These are phyloP conservation scores for Pseudognaphalium luteoalbum DNA, from an alignment of 129 eudicot species.

Conservation along the genomic window DNA sequence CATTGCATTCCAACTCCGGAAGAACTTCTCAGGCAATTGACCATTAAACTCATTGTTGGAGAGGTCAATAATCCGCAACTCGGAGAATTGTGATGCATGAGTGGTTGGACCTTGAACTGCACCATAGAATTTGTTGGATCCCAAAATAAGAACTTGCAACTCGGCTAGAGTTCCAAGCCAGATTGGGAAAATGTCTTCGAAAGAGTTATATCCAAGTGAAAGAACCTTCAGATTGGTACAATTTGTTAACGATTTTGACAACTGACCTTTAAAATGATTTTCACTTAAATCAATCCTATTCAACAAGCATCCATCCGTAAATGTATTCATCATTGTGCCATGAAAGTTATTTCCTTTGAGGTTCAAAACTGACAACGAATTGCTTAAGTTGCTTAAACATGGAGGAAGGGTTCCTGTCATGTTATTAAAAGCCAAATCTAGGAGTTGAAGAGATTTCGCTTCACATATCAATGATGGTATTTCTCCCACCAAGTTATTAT, in stretches of 20 bases:
- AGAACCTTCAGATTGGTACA: slow-evolving; percentile 11
- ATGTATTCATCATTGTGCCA: too few species aligned
- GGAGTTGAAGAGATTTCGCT: slow-evolving; percentile 12
- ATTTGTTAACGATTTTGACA: slow-evolving; percentile 22
- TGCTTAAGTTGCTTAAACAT: too few species aligned
- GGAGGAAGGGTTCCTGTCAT: too few species aligned
- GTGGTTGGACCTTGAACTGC: neutral
- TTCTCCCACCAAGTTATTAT: slow-evolving; percentile 17
- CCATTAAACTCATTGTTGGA: slow-evolving; percentile 34
- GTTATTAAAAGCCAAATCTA: too few species aligned
- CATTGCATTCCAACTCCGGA: slow-evolving; percentile 27
- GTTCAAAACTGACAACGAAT: too few species aligned
- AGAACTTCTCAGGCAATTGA: neutral
- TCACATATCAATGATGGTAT: slow-evolving; percentile 11
- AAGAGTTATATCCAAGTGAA: slow-evolving; percentile 7
- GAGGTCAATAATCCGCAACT: slow-evolving; percentile 39
- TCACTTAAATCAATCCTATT: too few species aligned
- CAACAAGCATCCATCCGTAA: too few species aligned
- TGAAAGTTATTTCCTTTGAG: too few species aligned
- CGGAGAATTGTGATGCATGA: neutral
- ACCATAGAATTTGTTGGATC: slow-evolving; percentile 23
- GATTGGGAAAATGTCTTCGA: too few species aligned
- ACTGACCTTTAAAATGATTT: too few species aligned
- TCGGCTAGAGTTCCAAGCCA: neutral
- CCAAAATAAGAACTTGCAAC: slow-evolving; percentile 10